Evolutionary conservation across 305 asterid genomes (phyloP).

Genomic region (Solanum hybrid): DNA sequence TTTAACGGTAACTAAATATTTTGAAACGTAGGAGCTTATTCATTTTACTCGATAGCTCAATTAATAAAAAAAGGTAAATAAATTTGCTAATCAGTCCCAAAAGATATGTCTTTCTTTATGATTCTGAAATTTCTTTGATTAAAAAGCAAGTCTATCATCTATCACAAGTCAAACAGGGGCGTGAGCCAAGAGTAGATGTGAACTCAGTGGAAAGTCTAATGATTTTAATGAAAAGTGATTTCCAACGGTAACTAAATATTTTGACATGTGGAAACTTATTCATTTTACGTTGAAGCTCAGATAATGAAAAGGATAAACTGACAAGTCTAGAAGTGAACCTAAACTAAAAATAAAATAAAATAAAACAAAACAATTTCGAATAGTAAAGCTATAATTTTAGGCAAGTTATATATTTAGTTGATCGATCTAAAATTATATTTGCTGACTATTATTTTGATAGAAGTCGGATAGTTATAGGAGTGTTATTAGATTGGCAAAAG

Average conservation of each 20-base stretch:
- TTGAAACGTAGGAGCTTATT: neutral
- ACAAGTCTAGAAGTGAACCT: neutral
- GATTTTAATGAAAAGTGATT: neutral
- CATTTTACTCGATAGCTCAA: neutral
- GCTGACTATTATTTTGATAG: neutral
- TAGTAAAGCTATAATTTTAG: neutral
- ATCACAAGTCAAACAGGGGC: neutral
- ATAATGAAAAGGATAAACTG: neutral
- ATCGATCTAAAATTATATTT: neutral
- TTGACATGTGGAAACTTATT: neutral
- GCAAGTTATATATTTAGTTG: neutral
- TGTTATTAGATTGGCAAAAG: slow-evolving; percentile 11
- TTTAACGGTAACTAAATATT: neutral
- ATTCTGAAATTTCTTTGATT: neutral
- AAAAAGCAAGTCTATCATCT: neutral
- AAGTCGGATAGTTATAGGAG: neutral
- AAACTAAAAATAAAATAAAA: neutral
- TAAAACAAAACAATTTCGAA: neutral
- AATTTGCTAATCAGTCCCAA: neutral
- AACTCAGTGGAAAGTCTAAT: neutral
- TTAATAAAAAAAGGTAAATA: neutral
- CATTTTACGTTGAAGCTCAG: neutral
- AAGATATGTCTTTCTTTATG: neutral
- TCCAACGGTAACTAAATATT: neutral
- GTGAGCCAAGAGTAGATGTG: neutral